Evolutionary conservation across 1,284 basidiomycete genomes (phyloP).

Genomic region (Apiotrichum domesticum): DNA sequence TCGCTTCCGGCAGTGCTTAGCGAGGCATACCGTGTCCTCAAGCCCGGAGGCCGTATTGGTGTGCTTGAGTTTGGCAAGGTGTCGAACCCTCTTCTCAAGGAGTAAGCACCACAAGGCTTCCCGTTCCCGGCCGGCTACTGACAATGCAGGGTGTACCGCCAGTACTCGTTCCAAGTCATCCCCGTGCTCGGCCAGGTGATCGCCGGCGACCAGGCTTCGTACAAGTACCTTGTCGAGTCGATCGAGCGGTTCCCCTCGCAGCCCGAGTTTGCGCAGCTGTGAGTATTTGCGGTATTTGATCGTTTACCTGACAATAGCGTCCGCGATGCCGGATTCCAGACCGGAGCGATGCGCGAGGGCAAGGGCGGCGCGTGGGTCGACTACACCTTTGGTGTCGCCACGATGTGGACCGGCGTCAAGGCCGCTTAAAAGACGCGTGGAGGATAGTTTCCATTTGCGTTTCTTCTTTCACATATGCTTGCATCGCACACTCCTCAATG

Average conservation of each 20-base stretch:
- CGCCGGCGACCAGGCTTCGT: conserved; percentile 90
- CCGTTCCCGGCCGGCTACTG: not conserved
- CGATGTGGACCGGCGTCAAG: conserved; percentile 80
- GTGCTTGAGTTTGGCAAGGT: conserved; percentile 97
- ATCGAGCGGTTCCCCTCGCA: conserved; percentile 92
- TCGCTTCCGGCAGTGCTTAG: conserved; percentile 79
- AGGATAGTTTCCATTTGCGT: conserved; percentile 25
- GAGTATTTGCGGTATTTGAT: conserved; percentile 11
- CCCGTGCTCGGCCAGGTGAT: conserved; percentile 91
- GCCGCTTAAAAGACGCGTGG: not conserved
- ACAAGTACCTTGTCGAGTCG: conserved; percentile 96
- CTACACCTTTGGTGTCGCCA: conserved; percentile 78
- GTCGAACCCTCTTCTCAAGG: conserved; percentile 74
- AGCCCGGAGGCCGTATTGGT: conserved; percentile 92
- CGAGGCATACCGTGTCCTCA: conserved; percentile 90
- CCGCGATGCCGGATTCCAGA: conserved; percentile 70
- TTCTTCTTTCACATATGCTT: not conserved
- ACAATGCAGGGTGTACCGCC: conserved; percentile 69
- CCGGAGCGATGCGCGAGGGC: conserved; percentile 61
- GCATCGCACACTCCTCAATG: too few relatives aligned
- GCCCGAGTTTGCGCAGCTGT: conserved; percentile 81
- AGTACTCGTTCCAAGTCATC: conserved; percentile 95
- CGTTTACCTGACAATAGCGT: conserved; percentile 2
- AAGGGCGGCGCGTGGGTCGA: conserved; percentile 85
- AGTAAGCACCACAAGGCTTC: conserved; percentile 54